Evolutionary conservation across 106 monocot species (phyloP).

Genomic region (Chionographis japonica): DNA sequence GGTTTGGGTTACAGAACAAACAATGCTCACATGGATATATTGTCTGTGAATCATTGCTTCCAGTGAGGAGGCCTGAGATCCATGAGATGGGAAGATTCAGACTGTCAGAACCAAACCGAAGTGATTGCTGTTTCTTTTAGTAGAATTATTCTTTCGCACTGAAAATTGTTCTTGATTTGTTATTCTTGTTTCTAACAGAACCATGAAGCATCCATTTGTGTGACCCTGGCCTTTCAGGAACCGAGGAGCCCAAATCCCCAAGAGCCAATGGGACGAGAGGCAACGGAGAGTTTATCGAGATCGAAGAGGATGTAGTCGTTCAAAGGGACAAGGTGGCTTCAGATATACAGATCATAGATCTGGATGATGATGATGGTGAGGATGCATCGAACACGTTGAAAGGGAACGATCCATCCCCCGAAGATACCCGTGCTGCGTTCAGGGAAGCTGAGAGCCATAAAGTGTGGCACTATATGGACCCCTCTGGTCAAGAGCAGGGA

Average conservation of each 20-base stretch:
- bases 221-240: neutral
- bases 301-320: conserved; percentile 1
- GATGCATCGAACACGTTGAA: neutral
- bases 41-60: no score
- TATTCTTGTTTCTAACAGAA: no score
- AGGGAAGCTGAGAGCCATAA: neutral
- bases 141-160: no score
- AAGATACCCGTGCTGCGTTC: neutral
- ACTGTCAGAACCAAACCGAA: no score
- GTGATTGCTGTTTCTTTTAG: no score
- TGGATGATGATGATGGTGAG: conserved; percentile 10
- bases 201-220: no score
- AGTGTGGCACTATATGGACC: conserved; percentile 62
- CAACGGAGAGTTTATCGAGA: neutral
- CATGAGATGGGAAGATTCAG: no score
- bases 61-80: no score
- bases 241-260: neutral
- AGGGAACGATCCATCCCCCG: neutral
- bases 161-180: no score
- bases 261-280: neutral
- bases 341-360: conserved; percentile 5
- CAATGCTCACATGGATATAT: no score
- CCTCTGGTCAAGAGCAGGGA: conserved; percentile 40
- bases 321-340: neutral
- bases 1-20: no score